A percentile compares a stretch with the other conserved stretches of the same genome.
Conservation (phyloP, 345 rosid genomes). For the Lepidium aucheri region DNA sequence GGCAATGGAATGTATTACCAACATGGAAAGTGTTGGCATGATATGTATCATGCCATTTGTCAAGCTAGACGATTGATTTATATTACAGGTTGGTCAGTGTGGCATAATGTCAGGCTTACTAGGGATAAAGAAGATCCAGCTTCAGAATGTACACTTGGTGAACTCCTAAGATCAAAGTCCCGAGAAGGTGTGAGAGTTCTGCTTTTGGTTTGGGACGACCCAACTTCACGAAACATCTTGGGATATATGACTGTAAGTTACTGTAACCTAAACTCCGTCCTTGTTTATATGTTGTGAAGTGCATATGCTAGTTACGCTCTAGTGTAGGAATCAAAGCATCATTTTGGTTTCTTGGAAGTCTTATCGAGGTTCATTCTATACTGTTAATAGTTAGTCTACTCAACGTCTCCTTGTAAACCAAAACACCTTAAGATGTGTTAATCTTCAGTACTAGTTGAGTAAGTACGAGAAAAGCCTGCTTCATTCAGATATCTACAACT, state of each 20-base stretch:
- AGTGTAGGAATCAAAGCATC: neutral
- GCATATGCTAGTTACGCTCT: neutral
- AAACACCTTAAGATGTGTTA: neutral
- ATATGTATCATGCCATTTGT: slow-evolving; percentile 73
- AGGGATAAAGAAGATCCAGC: slow-evolving; percentile 46
- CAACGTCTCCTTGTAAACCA: neutral
- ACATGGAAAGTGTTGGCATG: slow-evolving; percentile 88
- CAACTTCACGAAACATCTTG: slow-evolving; percentile 84
- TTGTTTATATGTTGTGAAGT: slow-evolving; percentile 1
- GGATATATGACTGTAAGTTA: slow-evolving; percentile 74
- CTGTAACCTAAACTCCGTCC: neutral
- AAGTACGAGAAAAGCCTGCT: neutral
- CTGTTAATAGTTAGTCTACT: neutral
- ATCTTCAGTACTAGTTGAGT: neutral
- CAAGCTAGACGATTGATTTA: slow-evolving; percentile 77
- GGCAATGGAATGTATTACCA: slow-evolving; percentile 56
- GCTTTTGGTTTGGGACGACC: slow-evolving; percentile 96
- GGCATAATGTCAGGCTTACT: slow-evolving; percentile 73
- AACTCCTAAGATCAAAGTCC: slow-evolving; percentile 75
- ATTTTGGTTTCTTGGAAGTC: neutral
- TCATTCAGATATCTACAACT: neutral
- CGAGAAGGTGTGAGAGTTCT: slow-evolving; percentile 94
- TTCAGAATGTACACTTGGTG: slow-evolving; percentile 55
- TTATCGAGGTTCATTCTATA: neutral
- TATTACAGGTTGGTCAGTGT: slow-evolving; percentile 94